Evolutionary conservation across 2,329 filamentous ascomycete species (phyloP), one percentile per base, ranked within the genome.

Genomic region (Curvularia eragrostidis): DNA sequence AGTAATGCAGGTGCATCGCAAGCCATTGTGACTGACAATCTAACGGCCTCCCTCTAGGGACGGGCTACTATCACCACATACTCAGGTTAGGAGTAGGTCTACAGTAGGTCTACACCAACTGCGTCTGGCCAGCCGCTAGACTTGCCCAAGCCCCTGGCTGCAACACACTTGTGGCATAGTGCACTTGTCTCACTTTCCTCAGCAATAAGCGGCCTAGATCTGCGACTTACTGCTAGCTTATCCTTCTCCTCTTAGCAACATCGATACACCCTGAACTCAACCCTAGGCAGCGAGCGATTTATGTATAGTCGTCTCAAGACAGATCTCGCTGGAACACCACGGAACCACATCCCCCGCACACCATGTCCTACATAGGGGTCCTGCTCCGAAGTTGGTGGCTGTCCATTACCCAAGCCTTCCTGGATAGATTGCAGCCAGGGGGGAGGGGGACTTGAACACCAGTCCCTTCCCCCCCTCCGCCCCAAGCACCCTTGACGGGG

Each of bases 401-500:
- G 52, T 46, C 41, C 54, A 58, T 57, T 49, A 62, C 57, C 60
- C 58, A 55, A 61, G 52, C 62, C 58, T 56, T 44, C 50, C 52
- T 38, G 24, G 43, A 59, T 44, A 53, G 52, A 54, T 52, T 49
- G 44, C 39, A 61, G 57, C n/a, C 34, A 34, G 15, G 34, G 34
- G 34, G 15, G 58, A 54, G 59, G 63, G 57, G 52, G 52, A 54
- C 32, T 43, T 23, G 52, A 58, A 52, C 55, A 62, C 48, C 64
- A 55, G 61, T 63, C 60, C 53, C 62, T 52, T 52, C 58, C 55
- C 52, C 56, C 53, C 52, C n/a, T n/a, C n/a, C n/a, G n/a, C n/a
- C n/a, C n/a, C n/a, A n/a, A 59, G 43, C 51, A 67, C 61, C 63
- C 61, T 54, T 65, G 59, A 57, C 60, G 65, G 57, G 62, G 65